Evolutionary conservation across 1,284 basidiomycete species (phyloP).

Genomic region (Leccinum fallax): DNA sequence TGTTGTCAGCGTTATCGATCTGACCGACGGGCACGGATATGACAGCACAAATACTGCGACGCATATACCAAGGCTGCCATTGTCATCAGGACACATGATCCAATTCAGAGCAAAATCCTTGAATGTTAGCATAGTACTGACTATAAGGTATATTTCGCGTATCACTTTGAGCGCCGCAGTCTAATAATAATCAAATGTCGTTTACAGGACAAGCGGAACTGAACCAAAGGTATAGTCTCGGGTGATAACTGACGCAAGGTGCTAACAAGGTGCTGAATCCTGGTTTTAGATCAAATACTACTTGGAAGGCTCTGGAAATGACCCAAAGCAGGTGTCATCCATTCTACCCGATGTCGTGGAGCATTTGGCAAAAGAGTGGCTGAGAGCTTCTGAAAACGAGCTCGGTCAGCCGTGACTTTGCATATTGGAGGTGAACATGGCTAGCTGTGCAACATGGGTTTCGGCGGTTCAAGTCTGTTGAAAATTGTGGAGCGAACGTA

Average conservation of each 20-base stretch:
- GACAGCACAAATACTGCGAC: slow-evolving; percentile 70
- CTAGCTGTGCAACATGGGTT: neutral
- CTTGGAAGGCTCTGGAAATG: slow-evolving; percentile 68
- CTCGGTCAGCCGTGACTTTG: slow-evolving; percentile 47
- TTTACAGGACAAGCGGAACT: slow-evolving; percentile 76
- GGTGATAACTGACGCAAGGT: neutral
- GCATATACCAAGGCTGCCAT: slow-evolving; percentile 63
- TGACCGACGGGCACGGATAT: slow-evolving; percentile 68
- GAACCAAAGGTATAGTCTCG: slow-evolving; percentile 73
- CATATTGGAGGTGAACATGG: neutral
- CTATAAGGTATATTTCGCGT: slow-evolving; percentile 52
- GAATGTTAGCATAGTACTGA: slow-evolving; percentile 58
- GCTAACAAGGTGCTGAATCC: slow-evolving; percentile 9
- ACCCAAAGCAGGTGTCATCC: slow-evolving; percentile 45
- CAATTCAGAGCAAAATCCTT: slow-evolving; percentile 65
- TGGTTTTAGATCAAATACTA: slow-evolving; percentile 76
- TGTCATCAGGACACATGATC: slow-evolving; percentile 84
- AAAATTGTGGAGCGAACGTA: neutral
- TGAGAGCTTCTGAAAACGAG: slow-evolving; percentile 60
- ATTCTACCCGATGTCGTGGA: slow-evolving; percentile 54
- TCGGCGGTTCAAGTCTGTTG: neutral
- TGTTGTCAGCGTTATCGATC: slow-evolving; percentile 67
- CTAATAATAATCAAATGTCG: neutral
- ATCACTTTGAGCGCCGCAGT: neutral
- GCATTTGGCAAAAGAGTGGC: slow-evolving; percentile 67